Evolutionary conservation across 2,329 filamentous ascomycete species (phyloP).

Genomic region (Scedosporium minutisporum): DNA sequence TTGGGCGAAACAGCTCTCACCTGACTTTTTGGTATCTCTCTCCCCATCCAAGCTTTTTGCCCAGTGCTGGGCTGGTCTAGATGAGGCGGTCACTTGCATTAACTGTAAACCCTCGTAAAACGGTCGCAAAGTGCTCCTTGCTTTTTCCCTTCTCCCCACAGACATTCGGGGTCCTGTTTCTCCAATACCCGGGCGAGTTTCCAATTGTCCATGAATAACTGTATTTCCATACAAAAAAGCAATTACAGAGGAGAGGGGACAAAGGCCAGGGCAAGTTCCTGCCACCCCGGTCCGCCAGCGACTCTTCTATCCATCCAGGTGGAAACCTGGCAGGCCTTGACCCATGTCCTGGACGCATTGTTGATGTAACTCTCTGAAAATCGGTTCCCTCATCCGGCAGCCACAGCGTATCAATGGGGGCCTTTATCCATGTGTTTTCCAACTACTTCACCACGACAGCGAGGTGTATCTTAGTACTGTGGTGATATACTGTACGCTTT

Average conservation of each 20-base stretch:
- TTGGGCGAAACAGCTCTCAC: neutral
- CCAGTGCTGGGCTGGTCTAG: no score
- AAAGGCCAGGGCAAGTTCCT: neutral
- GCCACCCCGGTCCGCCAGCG: neutral
- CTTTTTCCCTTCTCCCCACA: neutral
- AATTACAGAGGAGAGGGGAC: neutral
- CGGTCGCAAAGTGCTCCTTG: neutral
- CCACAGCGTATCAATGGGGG: conserved; percentile 1
- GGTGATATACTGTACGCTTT: neutral
- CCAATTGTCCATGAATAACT: neutral
- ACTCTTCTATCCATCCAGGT: neutral
- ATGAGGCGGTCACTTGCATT: neutral
- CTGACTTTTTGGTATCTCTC: neutral
- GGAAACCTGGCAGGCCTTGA: neutral
- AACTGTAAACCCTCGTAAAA: neutral
- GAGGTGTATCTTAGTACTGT: neutral
- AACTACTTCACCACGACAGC: neutral
- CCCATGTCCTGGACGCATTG: neutral
- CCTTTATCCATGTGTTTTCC: neutral
- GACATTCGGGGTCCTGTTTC: no score
- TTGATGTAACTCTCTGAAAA: neutral
- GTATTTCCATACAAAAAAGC: neutral
- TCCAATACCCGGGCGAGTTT: neutral
- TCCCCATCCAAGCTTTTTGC: neutral
- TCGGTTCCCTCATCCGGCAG: neutral